Evolutionary conservation across 164 flowering plant species (phyloP), one percentile per base, ranked within the genome.

Genomic region (Hamamelis virginiana): DNA sequence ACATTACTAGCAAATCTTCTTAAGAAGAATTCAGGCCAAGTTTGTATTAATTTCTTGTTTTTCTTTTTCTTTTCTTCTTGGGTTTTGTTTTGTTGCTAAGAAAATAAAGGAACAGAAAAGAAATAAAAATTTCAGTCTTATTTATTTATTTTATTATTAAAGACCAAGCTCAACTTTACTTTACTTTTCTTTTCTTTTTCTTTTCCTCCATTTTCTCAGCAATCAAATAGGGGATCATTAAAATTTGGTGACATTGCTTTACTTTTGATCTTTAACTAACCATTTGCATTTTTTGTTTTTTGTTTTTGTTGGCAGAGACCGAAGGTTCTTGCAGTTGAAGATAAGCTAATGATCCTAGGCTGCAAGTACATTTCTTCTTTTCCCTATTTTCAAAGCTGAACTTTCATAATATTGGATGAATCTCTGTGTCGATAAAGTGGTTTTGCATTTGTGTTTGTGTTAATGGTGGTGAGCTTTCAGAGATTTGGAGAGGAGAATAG

Each of bases 401-500:
- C 46, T 72, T 69, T 12, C 38, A 15, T 55, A 43, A 22, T 45
- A 25, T 66, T 47, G 25, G 68, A 46, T 27, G 15, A 26, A 15
- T 45, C 22, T 21, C 27, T 5, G 10, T 15, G 22, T 21, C 26
- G 1, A 11, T 41, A 28, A 16, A 22, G 41, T 44, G 9, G 62
- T 53, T 27, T 18, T 68, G 48, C 52, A 61, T 47, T 27, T 41
- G 43, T 28, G 5, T 14, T 53, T 28, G 21, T 38, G 12, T 38
- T 60, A n/a, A 22, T 68, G 65, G 0, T 64, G 9, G 8, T 67
- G 62, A 14, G 33, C 59, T 16, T 74, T 77, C 67, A 93, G 99
- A 77, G 97, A 96, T 77, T 70, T 96, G 76, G 90, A 88, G 78
- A 85, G 85, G 77, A 93, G 84, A 78, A 86, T 93, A 64, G 96